Conservation (phyloP, 2,329 filamentous ascomycete species). For the Stachybotrys chartarum region DNA sequence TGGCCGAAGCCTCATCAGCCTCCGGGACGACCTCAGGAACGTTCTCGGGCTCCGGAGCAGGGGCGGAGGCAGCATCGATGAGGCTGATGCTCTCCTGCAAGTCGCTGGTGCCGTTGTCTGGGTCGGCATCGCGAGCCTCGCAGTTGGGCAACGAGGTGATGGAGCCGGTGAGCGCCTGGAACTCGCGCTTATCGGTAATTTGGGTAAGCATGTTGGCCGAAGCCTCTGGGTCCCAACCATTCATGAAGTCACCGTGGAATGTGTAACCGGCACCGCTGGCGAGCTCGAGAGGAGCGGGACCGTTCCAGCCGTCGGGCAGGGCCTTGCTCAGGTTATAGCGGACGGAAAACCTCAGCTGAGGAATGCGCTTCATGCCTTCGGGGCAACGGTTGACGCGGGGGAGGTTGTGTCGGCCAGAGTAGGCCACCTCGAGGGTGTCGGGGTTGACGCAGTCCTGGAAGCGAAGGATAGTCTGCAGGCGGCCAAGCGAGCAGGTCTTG, state of each 20-base stretch:
- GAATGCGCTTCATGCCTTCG: slow-evolving; percentile 32
- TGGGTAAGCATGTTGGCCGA: slow-evolving; percentile 9
- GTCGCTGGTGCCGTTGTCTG: background rate
- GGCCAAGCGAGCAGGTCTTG: slow-evolving; percentile 9
- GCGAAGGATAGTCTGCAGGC: slow-evolving; percentile 14
- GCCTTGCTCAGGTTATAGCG: slow-evolving; percentile 33
- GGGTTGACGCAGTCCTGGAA: slow-evolving; percentile 17
- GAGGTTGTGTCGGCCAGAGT: slow-evolving; percentile 9
- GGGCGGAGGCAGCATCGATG: background rate
- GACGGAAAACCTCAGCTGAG: slow-evolving; percentile 36
- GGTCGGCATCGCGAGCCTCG: background rate
- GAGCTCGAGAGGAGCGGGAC: slow-evolving; percentile 31
- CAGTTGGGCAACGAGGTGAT: background rate
- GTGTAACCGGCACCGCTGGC: slow-evolving; percentile 29
- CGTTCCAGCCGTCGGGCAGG: slow-evolving; percentile 33
- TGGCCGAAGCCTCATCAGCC: too few species aligned
- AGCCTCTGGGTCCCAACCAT: slow-evolving; percentile 33
- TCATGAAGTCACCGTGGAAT: slow-evolving; percentile 38
- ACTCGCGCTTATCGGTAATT: background rate
- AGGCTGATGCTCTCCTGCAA: background rate
- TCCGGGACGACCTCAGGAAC: background rate
- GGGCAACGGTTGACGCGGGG: slow-evolving; percentile 25
- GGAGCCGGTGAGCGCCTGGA: background rate
- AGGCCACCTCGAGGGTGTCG: slow-evolving; percentile 12
- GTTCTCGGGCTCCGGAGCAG: background rate